These are phyloP conservation scores for Suillus alpinus DNA, from an alignment of 768 basidiomycete species.

Conservation along the genomic window DNA sequence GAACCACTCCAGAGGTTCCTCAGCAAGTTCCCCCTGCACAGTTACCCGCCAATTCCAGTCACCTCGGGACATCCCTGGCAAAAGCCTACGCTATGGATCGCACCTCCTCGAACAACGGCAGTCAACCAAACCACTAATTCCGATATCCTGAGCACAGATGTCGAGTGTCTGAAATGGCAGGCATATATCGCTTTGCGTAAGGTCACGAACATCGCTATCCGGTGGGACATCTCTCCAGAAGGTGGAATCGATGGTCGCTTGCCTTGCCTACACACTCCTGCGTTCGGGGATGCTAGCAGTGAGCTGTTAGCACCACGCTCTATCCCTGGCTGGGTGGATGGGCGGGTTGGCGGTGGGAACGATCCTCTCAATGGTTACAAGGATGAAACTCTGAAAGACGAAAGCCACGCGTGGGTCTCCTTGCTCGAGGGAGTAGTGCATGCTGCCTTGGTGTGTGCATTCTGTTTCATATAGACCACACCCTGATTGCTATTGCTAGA, in stretches of 20 bases:
- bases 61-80: conserved; percentile 21
- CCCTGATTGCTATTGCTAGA: conserved; percentile 32
- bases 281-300: conserved; percentile 30
- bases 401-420: conserved; percentile 80
- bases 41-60: conserved; percentile 41
- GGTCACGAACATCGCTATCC: conserved; percentile 47
- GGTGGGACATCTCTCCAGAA: conserved; percentile 67
- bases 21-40: conserved; percentile 58
- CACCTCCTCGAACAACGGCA: conserved; percentile 37
- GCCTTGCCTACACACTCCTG: conserved; percentile 67
- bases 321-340: conserved; percentile 76
- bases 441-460: conserved; percentile 60
- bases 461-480: neutral
- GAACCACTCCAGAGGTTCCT: conserved; percentile 48
- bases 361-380: conserved; percentile 65
- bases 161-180: conserved; percentile 91
- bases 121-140: conserved; percentile 11
- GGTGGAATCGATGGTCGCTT: conserved; percentile 68
- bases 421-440: conserved; percentile 77
- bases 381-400: conserved; percentile 57
- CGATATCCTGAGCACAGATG: conserved; percentile 61
- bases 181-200: conserved; percentile 67
- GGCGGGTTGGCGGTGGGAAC: conserved; percentile 39
- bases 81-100: conserved; percentile 65
- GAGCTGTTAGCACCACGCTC: conserved; percentile 61